phyloP scores from a whole-genome alignment of 1,284 basidiomycete species.

The Porodaedalea pini region DNA sequence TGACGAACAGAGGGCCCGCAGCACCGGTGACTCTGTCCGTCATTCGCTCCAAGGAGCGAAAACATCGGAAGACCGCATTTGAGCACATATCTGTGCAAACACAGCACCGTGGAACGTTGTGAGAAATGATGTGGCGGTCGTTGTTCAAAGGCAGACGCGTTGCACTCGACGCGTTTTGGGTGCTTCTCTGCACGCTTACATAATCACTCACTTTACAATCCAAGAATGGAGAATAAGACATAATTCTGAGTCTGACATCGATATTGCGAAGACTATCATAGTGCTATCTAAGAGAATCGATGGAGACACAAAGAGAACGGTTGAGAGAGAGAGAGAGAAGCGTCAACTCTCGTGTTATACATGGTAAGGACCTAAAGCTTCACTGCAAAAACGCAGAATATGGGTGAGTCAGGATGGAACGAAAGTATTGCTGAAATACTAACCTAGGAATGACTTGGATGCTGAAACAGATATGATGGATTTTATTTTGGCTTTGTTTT shows the following conservation, averaged over 20 bases:
- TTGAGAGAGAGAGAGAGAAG: too few relatives aligned
- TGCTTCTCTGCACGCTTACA: neutral
- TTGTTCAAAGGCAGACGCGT: neutral
- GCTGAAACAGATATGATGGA: too few relatives aligned
- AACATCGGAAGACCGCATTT: conserved; percentile 76
- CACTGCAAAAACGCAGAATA: too few relatives aligned
- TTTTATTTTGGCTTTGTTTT: too few relatives aligned
- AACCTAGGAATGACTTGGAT: too few relatives aligned
- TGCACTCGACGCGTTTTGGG: neutral
- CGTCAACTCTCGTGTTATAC: too few relatives aligned
- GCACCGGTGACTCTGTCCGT: conserved; percentile 84
- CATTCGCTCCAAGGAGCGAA: conserved; percentile 72
- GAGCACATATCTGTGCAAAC: conserved; percentile 43
- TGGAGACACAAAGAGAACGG: too few relatives aligned
- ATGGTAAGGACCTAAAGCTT: too few relatives aligned
- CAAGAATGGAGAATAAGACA: neutral
- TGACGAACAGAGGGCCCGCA: conserved; percentile 88
- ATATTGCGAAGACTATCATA: too few relatives aligned
- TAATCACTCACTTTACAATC: neutral
- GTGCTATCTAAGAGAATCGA: too few relatives aligned
- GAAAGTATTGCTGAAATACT: too few relatives aligned
- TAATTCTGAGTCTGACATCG: neutral
- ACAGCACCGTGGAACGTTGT: neutral
- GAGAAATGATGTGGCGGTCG: neutral
- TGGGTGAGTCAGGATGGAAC: too few relatives aligned